Evolutionary conservation across 2,329 filamentous ascomycete genomes (phyloP).

Genomic region (Colletotrichum sp.): DNA sequence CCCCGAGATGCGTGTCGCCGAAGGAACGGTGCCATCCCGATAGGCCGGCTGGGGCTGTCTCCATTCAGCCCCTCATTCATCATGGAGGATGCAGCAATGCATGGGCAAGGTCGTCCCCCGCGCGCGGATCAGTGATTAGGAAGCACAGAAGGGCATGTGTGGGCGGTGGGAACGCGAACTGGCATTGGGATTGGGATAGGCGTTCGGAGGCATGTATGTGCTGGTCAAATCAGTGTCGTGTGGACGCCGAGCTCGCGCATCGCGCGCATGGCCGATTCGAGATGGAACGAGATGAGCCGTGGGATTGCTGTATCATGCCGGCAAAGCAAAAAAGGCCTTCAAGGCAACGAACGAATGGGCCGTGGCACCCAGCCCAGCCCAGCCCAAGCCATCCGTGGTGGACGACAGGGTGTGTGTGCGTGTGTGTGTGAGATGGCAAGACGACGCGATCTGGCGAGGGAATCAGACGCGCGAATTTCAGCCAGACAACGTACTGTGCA

Average conservation of each 20-base stretch:
- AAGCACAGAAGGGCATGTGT: neutral
- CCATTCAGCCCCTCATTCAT: slow-evolving; percentile 2
- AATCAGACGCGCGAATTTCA: neutral
- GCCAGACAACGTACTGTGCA: neutral
- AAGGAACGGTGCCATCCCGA: slow-evolving; percentile 12
- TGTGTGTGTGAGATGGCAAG: neutral
- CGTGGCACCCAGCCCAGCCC: neutral
- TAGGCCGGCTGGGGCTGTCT: slow-evolving; percentile 1
- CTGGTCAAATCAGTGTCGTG: neutral
- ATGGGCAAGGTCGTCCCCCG: slow-evolving; percentile 10
- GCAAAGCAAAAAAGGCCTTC: neutral
- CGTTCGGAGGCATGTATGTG: neutral
- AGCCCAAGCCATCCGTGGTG: neutral
- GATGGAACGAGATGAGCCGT: neutral
- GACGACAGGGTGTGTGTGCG: neutral
- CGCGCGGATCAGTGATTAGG: slow-evolving; percentile 6
- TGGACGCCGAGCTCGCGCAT: neutral
- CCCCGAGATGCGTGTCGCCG: neutral
- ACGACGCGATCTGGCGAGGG: neutral
- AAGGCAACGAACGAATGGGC: neutral
- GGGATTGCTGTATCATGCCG: slow-evolving; percentile 2
- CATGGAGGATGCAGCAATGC: slow-evolving; percentile 3
- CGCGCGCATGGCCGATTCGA: neutral
- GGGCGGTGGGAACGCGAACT: neutral
- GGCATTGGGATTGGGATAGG: neutral